Conservation (phyloP, 345 rosid species). For the Populus euphratica region DNA sequence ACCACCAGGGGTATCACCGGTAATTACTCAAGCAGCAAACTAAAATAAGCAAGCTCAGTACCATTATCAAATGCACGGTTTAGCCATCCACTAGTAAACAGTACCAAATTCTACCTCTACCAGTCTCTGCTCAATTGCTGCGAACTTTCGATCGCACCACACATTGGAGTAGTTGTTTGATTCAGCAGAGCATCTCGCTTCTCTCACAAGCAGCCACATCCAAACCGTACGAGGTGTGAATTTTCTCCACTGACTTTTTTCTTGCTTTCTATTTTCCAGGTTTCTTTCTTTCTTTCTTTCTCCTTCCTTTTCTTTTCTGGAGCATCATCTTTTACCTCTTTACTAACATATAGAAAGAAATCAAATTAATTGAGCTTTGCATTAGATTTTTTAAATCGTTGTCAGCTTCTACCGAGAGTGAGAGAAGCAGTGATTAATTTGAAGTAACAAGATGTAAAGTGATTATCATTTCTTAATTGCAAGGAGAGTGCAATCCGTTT, state of each 20-base stretch:
- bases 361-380: background rate
- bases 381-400: background rate
- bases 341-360: background rate
- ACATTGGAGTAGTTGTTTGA: background rate
- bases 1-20: background rate
- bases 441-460: background rate
- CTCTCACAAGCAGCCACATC: background rate
- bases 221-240: background rate
- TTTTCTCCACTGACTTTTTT: background rate
- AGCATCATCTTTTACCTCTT: background rate
- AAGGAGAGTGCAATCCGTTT: background rate
- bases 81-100: background rate
- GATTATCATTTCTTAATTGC: background rate
- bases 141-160: background rate
- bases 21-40: background rate
- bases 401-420: background rate
- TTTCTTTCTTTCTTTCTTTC: too few relatives aligned
- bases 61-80: background rate
- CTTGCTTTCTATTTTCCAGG: background rate
- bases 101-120: background rate
- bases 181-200: background rate
- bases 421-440: background rate
- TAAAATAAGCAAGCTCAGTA: background rate
- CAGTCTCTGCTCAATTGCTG: background rate
- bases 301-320: background rate